These are phyloP conservation scores for Blepharisma undulans DNA, from an alignment of 169 alveolate species.

Conservation along the genomic window DNA sequence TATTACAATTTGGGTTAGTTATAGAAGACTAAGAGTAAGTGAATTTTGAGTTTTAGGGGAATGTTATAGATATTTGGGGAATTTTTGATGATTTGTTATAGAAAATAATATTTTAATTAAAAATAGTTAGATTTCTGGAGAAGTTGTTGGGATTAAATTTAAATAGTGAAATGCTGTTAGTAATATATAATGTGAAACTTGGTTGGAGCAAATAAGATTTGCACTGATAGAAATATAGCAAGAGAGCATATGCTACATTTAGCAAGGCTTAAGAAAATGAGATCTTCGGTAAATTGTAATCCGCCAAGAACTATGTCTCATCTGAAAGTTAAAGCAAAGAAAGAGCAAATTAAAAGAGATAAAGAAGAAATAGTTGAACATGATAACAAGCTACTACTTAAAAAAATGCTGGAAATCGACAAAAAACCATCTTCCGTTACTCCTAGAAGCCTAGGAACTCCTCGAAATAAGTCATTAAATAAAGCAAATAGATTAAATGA, in stretches of 20 bases:
- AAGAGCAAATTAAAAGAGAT: conserved; percentile 1
- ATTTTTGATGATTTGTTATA: not conserved
- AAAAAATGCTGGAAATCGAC: conserved; percentile 41
- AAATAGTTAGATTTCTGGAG: not conserved
- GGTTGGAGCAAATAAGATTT: not conserved
- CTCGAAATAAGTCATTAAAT: not conserved
- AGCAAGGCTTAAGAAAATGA: not conserved
- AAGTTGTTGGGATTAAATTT: not conserved
- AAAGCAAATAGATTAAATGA: not conserved
- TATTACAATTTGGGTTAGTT: not conserved
- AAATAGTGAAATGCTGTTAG: not conserved
- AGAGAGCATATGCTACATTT: not conserved
- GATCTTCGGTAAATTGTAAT: not conserved
- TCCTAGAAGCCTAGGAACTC: not conserved
- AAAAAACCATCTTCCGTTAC: conserved; percentile 8
- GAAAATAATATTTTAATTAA: not conserved
- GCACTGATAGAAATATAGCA: not conserved
- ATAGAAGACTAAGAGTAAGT: not conserved
- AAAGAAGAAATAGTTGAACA: conserved; percentile 1
- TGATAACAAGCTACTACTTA: conserved; percentile 32
- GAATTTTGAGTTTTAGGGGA: not conserved
- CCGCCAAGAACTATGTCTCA: conserved; percentile 9
- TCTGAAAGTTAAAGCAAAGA: conserved; percentile 14
- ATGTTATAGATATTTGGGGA: not conserved
- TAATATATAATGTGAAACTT: not conserved